phyloP scores from a whole-genome alignment of 208 protist species.

The Acanthamoeba lenticulata region DNA sequence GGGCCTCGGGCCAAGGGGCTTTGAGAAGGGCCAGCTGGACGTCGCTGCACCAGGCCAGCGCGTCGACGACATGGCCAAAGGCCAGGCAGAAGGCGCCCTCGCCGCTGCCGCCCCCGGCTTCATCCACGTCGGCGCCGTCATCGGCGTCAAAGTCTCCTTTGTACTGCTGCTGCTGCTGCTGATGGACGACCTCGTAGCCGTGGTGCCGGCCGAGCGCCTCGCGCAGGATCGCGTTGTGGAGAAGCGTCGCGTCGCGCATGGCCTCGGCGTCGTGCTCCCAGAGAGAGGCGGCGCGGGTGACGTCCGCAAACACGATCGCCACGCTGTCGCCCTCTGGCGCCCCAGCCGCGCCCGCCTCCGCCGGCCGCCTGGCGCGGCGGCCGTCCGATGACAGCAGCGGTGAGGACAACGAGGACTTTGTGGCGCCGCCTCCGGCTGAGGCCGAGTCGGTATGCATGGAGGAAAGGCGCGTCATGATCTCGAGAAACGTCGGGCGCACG shows the following conservation, averaged over 20 bases:
- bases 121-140: no score
- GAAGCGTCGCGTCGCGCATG: constrained; percentile 44
- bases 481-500: neutral
- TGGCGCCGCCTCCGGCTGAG: neutral
- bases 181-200: constrained; percentile 27
- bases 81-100: constrained; percentile 55
- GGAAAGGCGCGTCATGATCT: neutral
- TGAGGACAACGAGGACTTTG: neutral
- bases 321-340: neutral
- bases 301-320: constrained; percentile 1
- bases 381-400: neutral
- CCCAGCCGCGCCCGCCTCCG: neutral
- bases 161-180: neutral
- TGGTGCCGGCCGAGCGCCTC: neutral
- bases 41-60: neutral
- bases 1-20: neutral
- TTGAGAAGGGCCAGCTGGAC: neutral
- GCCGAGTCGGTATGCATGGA: neutral
- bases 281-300: constrained; percentile 1
- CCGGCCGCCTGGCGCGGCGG: no score
- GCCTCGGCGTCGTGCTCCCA: neutral
- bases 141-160: no score
- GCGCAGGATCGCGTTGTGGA: neutral
- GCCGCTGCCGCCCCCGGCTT: neutral
- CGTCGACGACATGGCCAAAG: neutral